Conservation (phyloP, 352 stramenopile genomes). For the Globisporangium cylindrosporum region DNA sequence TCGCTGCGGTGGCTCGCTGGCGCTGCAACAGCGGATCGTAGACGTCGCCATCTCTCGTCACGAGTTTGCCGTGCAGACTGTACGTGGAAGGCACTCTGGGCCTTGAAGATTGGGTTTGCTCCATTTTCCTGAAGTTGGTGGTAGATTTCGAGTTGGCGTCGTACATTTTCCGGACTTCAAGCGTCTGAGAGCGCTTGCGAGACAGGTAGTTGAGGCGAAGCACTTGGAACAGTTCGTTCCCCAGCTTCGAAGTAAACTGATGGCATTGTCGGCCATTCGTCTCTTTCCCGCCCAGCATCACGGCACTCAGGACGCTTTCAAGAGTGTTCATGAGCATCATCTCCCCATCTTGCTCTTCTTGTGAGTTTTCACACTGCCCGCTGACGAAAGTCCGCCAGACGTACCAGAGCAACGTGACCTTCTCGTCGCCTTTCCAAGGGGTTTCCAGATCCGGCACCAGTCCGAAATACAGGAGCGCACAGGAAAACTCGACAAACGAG, state of each 20-base stretch:
- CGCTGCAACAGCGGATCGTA: slow-evolving; percentile 36
- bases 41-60: slow-evolving; percentile 1
- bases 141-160: not conserved
- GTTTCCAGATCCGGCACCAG: slow-evolving; percentile 43
- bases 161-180: slow-evolving; percentile 8
- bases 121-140: not conserved
- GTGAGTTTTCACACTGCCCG: slow-evolving; percentile 16
- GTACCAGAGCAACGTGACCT: slow-evolving; percentile 50
- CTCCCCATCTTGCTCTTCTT: slow-evolving; percentile 4
- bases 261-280: not conserved
- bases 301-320: slow-evolving; percentile 22
- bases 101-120: not conserved
- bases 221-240: slow-evolving; percentile 1
- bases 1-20: slow-evolving; percentile 22
- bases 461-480: slow-evolving; percentile 53
- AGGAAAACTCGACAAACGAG: slow-evolving; percentile 57
- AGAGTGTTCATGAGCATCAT: slow-evolving; percentile 14
- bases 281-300: slow-evolving; percentile 18
- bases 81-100: slow-evolving; percentile 16
- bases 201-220: slow-evolving; percentile 16
- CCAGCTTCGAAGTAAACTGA: not conserved
- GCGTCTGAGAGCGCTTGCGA: slow-evolving; percentile 2
- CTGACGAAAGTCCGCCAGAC: slow-evolving; percentile 36
- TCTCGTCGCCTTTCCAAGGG: slow-evolving; percentile 25
- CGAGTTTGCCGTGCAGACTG: slow-evolving; percentile 34